Evolutionary conservation across 495 filamentous ascomycete species (phyloP).

Genomic region (Annulohypoxylon stygium): DNA sequence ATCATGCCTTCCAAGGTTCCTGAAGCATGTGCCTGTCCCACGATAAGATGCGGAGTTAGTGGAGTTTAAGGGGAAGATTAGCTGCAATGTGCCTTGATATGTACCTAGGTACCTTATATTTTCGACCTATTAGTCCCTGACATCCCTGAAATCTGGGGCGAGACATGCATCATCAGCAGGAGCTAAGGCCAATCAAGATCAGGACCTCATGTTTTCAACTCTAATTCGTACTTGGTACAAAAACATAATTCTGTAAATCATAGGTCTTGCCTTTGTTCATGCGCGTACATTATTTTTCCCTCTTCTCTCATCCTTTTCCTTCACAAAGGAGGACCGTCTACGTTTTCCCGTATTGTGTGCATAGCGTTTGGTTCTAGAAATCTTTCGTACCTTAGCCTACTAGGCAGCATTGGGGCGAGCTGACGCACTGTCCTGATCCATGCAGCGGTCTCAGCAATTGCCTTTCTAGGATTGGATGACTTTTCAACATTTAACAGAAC

Average conservation of each 20-base stretch:
- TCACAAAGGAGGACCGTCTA: not conserved
- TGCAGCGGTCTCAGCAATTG: constrained; percentile 27
- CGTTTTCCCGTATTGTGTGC: not conserved
- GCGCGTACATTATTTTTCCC: constrained; percentile 1
- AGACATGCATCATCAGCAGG: constrained; percentile 39
- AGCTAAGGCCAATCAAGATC: constrained; percentile 29
- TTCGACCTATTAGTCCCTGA: constrained; percentile 20
- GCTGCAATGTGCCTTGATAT: constrained; percentile 4
- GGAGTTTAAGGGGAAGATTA: constrained; percentile 31
- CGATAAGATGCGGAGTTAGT: constrained; percentile 29
- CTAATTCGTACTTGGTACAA: not conserved
- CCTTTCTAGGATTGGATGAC: constrained; percentile 25
- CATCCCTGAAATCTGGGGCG: constrained; percentile 27
- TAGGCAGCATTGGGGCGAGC: constrained; percentile 5
- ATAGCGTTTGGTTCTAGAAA: constrained; percentile 24
- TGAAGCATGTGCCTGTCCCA: constrained; percentile 2
- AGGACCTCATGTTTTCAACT: not conserved
- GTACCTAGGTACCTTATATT: constrained; percentile 20
- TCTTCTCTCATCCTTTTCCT: not conserved
- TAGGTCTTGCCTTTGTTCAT: constrained; percentile 6
- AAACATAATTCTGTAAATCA: not conserved
- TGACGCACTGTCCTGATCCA: not conserved
- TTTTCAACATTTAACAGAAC: constrained; percentile 11
- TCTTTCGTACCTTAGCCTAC: not conserved
- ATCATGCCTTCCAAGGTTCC: not conserved